phyloP scores from a whole-genome alignment of 768 basidiomycete genomes.

The Exsudoporus frostii region DNA sequence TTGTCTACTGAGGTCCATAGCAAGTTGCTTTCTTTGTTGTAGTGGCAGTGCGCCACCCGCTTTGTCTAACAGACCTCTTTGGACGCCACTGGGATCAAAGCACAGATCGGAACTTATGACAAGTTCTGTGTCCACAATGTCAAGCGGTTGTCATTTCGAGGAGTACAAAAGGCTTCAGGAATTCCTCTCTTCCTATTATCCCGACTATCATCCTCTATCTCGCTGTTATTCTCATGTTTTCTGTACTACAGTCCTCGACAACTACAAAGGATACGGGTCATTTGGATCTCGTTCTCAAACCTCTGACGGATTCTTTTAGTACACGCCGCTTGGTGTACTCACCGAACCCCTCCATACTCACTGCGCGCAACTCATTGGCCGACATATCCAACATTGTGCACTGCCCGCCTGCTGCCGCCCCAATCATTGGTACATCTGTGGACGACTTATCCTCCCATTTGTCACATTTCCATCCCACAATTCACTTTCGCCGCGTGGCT shows the following conservation, averaged over 20 bases:
- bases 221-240: slow-evolving; percentile 6
- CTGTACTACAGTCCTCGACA: background rate
- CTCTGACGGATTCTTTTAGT: slow-evolving; percentile 2
- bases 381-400: slow-evolving; percentile 7
- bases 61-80: slow-evolving; percentile 19
- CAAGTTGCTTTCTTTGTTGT: slow-evolving; percentile 13
- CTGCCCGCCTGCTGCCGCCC: background rate
- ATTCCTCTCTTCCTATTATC: background rate
- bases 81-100: slow-evolving; percentile 19
- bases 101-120: slow-evolving; percentile 2
- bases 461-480: slow-evolving; percentile 6
- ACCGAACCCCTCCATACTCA: slow-evolving; percentile 6
- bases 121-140: slow-evolving; percentile 3
- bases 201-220: background rate
- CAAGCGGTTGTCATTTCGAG: slow-evolving; percentile 6
- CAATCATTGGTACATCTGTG: background rate
- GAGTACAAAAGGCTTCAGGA: slow-evolving; percentile 19
- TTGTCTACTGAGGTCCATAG: slow-evolving; percentile 4
- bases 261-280: background rate
- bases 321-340: slow-evolving; percentile 8
- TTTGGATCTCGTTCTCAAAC: background rate
- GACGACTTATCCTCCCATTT: slow-evolving; percentile 4
- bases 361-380: slow-evolving; percentile 2
- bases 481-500: slow-evolving; percentile 21
- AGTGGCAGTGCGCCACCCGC: slow-evolving; percentile 9